phyloP scores from a whole-genome alignment of 441 rosid genomes.

The Pelargonium fulgidum region DNA sequence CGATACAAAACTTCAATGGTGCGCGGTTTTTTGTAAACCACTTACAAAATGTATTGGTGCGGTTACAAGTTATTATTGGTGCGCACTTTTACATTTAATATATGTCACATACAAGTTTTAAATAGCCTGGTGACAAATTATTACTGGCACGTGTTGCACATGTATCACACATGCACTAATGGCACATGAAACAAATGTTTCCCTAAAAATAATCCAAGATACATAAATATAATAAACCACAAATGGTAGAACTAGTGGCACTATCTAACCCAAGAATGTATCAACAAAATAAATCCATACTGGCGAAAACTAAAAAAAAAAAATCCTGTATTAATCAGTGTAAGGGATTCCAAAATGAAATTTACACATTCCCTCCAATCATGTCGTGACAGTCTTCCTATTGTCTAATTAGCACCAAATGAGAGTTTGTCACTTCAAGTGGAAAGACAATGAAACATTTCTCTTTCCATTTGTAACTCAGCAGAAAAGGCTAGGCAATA shows the following conservation, averaged over 20 bases:
- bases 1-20: no score
- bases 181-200: no score
- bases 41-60: no score
- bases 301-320: neutral
- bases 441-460: neutral
- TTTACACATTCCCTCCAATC: neutral
- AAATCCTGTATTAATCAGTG: neutral
- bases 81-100: no score
- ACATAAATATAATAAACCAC: neutral
- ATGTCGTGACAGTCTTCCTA: no score
- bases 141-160: no score
- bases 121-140: no score
- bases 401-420: no score
- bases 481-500: neutral
- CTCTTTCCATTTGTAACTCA: neutral
- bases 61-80: no score
- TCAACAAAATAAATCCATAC: neutral
- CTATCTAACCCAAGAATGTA: neutral
- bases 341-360: neutral
- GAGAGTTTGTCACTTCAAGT: neutral
- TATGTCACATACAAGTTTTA: no score
- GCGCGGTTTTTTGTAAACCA: no score
- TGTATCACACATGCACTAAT: no score
- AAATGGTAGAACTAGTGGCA: neutral
- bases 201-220: neutral